Base-by-base conservation (phyloP, 164 flowering plant genomes). In the Liquidambar formosana region DNA sequence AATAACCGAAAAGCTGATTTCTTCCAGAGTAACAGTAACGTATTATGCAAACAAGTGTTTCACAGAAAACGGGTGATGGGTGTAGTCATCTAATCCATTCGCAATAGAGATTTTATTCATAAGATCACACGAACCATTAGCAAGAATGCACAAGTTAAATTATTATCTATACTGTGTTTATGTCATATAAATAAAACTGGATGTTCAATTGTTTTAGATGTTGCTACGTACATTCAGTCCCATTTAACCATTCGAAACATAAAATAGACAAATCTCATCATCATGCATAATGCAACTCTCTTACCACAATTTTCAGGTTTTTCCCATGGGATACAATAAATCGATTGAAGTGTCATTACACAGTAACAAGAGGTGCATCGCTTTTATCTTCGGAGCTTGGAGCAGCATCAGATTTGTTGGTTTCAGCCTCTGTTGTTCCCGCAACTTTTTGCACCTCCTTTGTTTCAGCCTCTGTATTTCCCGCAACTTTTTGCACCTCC, bases 351-450 rank as follows among this genome's bases (percentile, higher is more conserved):
- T 13, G 22, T 46, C 22, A 33, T 68, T 67, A 73, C 25, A 64
- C 27, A 25, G 76, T 41, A 57, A 60, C 60, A 45, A 65, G 76
- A 57, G 67, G 65, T 22, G 72, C 75, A 51, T 59, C 65, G 63
- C 59, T 67, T 63, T 71, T 67, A 41, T 58, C 66, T 53, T 48
- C 64, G 22, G 48, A 19, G 10, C 14, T 52, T 26, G 75, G 51
- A n/a, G 26, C 26, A 15, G 48, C 61, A 28, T 49, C 43, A 53
- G 41, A 6, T 33, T 33, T 33, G 41, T 33, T 4, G 10, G 58
- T 45, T 12, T 38, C 23, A 43, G 27, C 63, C 8, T 22, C 59
- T 6, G 63, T 26, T 15, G 27, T 23, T 43, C 12, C 63, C 49
- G 23, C 71, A 57, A 19, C 65, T 22, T 61, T 18, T 46, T 43